These are phyloP conservation scores for Fomitopsis serialis DNA, from an alignment of 768 basidiomycete species.

Conservation along the genomic window DNA sequence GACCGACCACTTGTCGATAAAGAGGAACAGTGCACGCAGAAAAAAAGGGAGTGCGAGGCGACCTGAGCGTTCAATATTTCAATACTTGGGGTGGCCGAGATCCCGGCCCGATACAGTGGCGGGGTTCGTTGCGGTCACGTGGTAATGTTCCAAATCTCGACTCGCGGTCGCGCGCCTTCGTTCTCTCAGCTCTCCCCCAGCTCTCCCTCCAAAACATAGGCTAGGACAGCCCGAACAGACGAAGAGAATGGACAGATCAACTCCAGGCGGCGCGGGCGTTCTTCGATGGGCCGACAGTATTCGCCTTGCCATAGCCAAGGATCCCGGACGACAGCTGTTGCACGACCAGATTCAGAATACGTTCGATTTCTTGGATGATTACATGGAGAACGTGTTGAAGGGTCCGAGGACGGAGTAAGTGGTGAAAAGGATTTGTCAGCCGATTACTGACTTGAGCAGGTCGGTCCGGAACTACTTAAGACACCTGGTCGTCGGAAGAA, in stretches of 20 bases:
- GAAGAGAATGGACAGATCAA: constrained; percentile 1
- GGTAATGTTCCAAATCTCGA: too few species aligned
- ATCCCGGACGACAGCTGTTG: constrained; percentile 65
- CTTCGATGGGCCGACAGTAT: constrained; percentile 65
- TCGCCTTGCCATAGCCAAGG: constrained; percentile 62
- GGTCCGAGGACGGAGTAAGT: constrained; percentile 64
- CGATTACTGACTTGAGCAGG: constrained; percentile 28
- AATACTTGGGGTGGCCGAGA: too few species aligned
- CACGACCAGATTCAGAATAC: constrained; percentile 75
- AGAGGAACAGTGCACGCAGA: too few species aligned
- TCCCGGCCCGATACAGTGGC: too few species aligned
- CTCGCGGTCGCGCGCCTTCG: too few species aligned
- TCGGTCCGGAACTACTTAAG: constrained; percentile 75
- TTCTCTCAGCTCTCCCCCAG: too few species aligned
- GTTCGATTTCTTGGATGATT: constrained; percentile 75
- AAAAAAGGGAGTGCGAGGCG: too few species aligned
- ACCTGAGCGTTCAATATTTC: too few species aligned
- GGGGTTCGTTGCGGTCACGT: too few species aligned
- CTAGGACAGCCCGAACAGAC: too few species aligned
- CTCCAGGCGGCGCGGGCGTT: constrained; percentile 42
- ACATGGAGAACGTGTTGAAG: constrained; percentile 64
- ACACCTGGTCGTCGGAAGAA: constrained; percentile 74
- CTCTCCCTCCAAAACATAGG: too few species aligned
- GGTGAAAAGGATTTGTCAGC: neutral
- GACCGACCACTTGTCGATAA: too few species aligned